phyloP scores from a whole-genome alignment of 768 basidiomycete species.

The Candolleomyces efflorescens region DNA sequence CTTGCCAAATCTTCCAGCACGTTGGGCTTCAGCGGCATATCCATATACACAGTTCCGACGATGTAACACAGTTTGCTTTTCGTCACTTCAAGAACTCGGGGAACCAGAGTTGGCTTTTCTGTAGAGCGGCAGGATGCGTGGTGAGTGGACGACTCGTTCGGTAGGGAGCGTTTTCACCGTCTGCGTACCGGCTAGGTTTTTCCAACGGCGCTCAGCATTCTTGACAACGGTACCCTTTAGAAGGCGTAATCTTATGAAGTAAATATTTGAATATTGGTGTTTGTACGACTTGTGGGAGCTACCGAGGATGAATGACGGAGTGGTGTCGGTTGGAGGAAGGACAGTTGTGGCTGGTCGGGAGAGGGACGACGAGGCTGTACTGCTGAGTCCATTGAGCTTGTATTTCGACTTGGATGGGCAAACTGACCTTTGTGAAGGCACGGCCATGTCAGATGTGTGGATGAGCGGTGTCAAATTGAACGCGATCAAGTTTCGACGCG shows the following conservation, averaged over 20 bases:
- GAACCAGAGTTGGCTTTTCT: slow-evolving; percentile 71
- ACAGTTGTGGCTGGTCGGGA: slow-evolving; percentile 35
- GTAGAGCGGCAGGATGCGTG: background rate
- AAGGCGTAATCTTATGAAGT: slow-evolving; percentile 42
- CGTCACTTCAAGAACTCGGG: slow-evolving; percentile 81
- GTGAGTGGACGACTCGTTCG: background rate
- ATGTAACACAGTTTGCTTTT: slow-evolving; percentile 86
- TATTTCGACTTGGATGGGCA: background rate
- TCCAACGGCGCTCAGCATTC: slow-evolving; percentile 38
- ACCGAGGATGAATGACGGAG: slow-evolving; percentile 45
- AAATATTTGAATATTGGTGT: slow-evolving; percentile 56
- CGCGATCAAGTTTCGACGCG: slow-evolving; percentile 1
- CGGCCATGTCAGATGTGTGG: background rate
- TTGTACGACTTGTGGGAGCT: slow-evolving; percentile 44
- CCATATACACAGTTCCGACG: slow-evolving; percentile 95
- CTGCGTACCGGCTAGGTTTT: slow-evolving; percentile 32
- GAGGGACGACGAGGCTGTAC: slow-evolving; percentile 10
- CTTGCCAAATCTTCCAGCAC: slow-evolving; percentile 93
- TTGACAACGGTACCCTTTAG: slow-evolving; percentile 40
- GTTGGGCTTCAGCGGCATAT: slow-evolving; percentile 98
- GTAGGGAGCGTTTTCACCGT: background rate
- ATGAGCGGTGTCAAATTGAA: background rate
- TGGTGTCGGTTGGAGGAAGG: slow-evolving; percentile 27
- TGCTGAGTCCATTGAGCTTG: background rate
- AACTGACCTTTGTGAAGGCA: background rate